Base-by-base conservation (phyloP, 176 grass and related monocot genomes). In the Hordeum vulgare region DNA sequence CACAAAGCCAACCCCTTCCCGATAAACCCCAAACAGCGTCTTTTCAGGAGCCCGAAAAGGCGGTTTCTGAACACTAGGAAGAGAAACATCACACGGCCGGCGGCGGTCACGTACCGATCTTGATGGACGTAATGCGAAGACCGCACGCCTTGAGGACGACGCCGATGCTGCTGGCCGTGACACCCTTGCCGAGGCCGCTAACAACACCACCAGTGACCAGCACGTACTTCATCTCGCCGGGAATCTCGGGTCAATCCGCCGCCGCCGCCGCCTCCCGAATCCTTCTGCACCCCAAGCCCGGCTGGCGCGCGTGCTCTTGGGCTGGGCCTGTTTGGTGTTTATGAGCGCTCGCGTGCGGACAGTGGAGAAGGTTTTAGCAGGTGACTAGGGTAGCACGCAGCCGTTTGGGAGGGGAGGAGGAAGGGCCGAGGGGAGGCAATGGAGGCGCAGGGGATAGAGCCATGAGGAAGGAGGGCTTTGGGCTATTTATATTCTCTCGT, bases 111-210 rank as follows among this genome's bases (percentile, higher is more conserved):
- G 71, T 73, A 90, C 88, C 91, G 80, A 93, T 89, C 88, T 90
- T 93, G 33, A 90, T 89, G 71, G 88, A 89, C 28, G 91, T 93
- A 80, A 93, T 89, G 77, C 91, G 91, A 77, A 93, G 88, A 40
- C 91, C 91, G 40, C 91, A 90, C 12, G 88, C 71, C 85, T 87
- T 93, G 75, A 93, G 91, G 75, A 93, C 64, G 76, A 87, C 84
- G 74, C 91, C 91, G 83, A 93, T 86, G 71, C 91, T 93, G 81
- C 87, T 89, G 33, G 91, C 91, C 20, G 91, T 93, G 21, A 93
- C 87, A 64, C 91, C 91, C 87, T 93, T 93, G 9, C 91, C 91
- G 27, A 93, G 87, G 69, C 87, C 87, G 65, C 87, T 89, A 34
- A 90, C 76, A 71, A 93, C 91, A 13, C 91, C 91, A 37, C 91